Base-by-base conservation (phyloP, 352 stramenopile species). In the Globisporangium ultimum region DNA sequence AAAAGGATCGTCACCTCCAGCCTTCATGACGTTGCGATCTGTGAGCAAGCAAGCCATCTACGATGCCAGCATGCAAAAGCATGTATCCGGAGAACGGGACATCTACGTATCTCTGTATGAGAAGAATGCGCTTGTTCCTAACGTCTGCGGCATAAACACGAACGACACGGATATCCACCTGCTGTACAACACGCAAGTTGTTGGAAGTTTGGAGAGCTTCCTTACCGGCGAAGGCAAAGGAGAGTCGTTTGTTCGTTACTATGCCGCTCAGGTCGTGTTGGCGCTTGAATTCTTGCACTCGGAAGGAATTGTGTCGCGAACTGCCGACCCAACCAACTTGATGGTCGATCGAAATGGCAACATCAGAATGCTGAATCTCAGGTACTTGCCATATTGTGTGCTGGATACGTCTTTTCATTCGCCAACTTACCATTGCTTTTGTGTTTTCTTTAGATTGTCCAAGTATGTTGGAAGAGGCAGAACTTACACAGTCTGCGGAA, bases 401-500 rank as follows among this genome's bases (percentile, higher is more conserved):
- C 15, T 32, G 12, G 6, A 50, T 50, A 12, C 43, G 22, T 14
- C 15, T 43, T 36, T 6, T 10, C 28, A 36, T 36, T 45, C 17
- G 8, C 43, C 4, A 7, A 24, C 3, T 36, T 20, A 38, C 41
- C 11, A 34, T 45, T 7, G 15, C 46, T 49, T 20, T 52, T 40
- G 14, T 17, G 14, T 17, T 17, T 67, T 32, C 4, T 50, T 5
- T 48, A 92, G 85, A 67, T 63, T 93, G 32, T 89, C 84, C 5
- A 95, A 95, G 66, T 95, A 95, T 56, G 80, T 95, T 65, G 86
- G 86, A 47, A 70, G 81, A 43, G 84, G 86, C 40, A 68, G 86
- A 50, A 95, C 86, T 2, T 95, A 92, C 68, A 95, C 86, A 36
- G 84, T 95, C 4, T 95, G 86, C 54, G 86, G 86, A 36, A 95